Conservation (phyloP, 257 asterid genomes). For the Linaria vulgaris region DNA sequence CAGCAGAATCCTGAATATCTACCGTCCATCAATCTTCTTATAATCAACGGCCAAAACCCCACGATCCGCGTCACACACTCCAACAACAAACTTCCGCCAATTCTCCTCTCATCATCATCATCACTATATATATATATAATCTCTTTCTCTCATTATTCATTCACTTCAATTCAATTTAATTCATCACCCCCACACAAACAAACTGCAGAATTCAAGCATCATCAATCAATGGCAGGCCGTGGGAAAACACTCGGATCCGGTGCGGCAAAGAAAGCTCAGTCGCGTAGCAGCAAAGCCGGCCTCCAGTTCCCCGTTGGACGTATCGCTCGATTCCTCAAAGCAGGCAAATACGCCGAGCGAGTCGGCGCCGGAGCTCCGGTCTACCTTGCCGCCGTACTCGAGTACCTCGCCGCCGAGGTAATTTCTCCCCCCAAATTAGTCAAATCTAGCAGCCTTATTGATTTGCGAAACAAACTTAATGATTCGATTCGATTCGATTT, state of each 20-base stretch:
- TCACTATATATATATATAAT: too few species aligned
- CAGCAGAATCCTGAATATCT: too few species aligned
- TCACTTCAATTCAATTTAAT: too few species aligned
- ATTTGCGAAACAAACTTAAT: not conserved
- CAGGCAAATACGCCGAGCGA: constrained; percentile 59
- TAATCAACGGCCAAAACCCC: too few species aligned
- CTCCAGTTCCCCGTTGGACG: constrained; percentile 51
- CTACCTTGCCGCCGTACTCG: constrained; percentile 14
- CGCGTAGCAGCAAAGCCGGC: constrained; percentile 55
- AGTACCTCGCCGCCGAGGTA: constrained; percentile 48
- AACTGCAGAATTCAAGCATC: not conserved
- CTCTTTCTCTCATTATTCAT: too few species aligned
- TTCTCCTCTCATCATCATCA: too few species aligned
- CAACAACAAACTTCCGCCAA: too few species aligned
- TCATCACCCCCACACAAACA: too few species aligned
- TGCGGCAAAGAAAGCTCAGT: constrained; percentile 48
- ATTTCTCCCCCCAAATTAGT: not conserved
- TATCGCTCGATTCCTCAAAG: constrained; percentile 41
- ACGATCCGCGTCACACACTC: too few species aligned
- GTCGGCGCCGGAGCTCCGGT: constrained; percentile 19
- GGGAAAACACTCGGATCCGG: constrained; percentile 55
- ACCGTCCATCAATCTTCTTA: too few species aligned
- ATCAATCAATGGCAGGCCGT: constrained; percentile 25
- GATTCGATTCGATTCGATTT: not conserved
- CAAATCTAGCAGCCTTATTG: too few species aligned